Percentiles rank a stretch among this genome's conserved stretches.
These are phyloP conservation scores for Nannochloropsis granulata DNA, from an alignment of 108 stramenopile genomes.

Conservation along the genomic window DNA sequence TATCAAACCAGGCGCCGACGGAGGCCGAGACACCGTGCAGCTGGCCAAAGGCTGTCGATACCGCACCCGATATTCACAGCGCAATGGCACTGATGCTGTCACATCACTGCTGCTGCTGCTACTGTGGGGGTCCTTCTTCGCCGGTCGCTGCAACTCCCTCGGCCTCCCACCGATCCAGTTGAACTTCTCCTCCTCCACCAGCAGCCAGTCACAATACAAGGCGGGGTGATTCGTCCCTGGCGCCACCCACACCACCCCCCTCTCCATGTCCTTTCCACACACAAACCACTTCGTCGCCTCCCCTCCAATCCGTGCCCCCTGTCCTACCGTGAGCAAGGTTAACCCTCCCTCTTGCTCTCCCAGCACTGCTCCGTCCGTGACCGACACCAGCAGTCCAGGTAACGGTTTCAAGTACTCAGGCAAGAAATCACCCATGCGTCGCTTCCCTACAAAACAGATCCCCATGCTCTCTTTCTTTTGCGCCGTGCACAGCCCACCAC, in stretches of 20 bases:
- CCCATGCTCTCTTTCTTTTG: conserved; percentile 74
- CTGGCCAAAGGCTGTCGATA: background rate
- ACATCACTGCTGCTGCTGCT: background rate
- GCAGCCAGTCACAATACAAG: background rate
- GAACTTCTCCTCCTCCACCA: background rate
- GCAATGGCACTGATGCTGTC: background rate
- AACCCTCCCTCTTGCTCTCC: background rate
- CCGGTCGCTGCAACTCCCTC: background rate
- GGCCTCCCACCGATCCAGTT: conserved; percentile 6
- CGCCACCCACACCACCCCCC: conserved; percentile 50
- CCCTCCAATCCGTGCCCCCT: conserved; percentile 67
- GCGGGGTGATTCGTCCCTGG: background rate
- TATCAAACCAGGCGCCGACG: background rate
- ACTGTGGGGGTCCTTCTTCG: background rate
- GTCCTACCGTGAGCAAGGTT: conserved; percentile 53
- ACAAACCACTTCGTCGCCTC: conserved; percentile 59
- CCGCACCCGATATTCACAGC: conserved; percentile 3
- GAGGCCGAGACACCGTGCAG: background rate
- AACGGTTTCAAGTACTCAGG: conserved; percentile 51
- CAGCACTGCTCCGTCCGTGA: conserved; percentile 44
- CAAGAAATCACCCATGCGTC: conserved; percentile 67
- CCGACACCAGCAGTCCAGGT: conserved; percentile 52
- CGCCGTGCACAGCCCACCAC: conserved; percentile 57
- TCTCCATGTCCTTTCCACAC: conserved; percentile 40
- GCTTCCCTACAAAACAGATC: conserved; percentile 89